Evolutionary conservation across 1,284 basidiomycete species (phyloP).

Genomic region (Marasmius oreades): DNA sequence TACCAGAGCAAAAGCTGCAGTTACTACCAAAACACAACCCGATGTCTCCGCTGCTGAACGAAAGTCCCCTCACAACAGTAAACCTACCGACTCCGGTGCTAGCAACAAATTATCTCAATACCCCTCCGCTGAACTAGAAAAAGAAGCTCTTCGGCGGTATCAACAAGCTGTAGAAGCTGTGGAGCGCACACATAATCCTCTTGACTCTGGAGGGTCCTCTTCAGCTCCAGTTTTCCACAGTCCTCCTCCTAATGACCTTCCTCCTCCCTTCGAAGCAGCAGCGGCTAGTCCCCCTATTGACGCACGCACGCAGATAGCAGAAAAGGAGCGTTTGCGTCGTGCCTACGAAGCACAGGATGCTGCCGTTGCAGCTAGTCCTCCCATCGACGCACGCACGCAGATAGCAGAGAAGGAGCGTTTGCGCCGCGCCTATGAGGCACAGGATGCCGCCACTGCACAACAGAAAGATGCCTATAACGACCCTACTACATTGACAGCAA

Average conservation of each 20-base stretch:
- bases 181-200: slow-evolving; percentile 23
- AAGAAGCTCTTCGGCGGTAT: slow-evolving; percentile 45
- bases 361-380: slow-evolving; percentile 6
- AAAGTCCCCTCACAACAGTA: slow-evolving; percentile 24
- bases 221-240: slow-evolving; percentile 32
- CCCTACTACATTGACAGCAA: slow-evolving; percentile 22
- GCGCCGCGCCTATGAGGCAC: background rate
- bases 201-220: slow-evolving; percentile 6
- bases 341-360: slow-evolving; percentile 25
- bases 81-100: slow-evolving; percentile 23
- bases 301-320: slow-evolving; percentile 35
- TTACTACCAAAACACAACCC: slow-evolving; percentile 46
- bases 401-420: slow-evolving; percentile 1
- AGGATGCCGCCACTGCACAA: slow-evolving; percentile 8
- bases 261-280: slow-evolving; percentile 47
- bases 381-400: background rate
- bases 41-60: slow-evolving; percentile 19
- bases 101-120: slow-evolving; percentile 6
- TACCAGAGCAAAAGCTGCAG: slow-evolving; percentile 61
- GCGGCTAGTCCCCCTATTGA: slow-evolving; percentile 29
- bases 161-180: slow-evolving; percentile 49
- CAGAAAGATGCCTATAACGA: slow-evolving; percentile 11
- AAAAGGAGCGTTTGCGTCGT: slow-evolving; percentile 32
- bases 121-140: slow-evolving; percentile 36
- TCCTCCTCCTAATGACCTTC: slow-evolving; percentile 32